Evolutionary conservation across 2,329 filamentous ascomycete species (phyloP), one percentile per base, ranked within the genome.

Genomic region (Diaporthe citriasiana): DNA sequence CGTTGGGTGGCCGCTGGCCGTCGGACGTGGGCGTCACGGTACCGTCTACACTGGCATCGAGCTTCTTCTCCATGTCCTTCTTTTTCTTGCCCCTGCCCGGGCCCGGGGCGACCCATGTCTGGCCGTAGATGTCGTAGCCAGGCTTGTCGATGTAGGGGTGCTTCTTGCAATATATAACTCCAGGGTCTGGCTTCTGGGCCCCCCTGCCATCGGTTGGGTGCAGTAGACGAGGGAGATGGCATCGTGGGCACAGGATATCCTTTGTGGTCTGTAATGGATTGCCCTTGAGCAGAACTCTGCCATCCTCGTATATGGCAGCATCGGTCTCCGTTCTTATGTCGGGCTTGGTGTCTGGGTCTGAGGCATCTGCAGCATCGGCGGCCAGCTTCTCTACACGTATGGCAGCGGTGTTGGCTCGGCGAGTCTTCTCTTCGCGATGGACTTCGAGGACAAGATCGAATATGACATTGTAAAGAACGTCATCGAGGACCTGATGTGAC

Each of bases 61-160:
- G 80, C 82, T 86, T 90, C 85, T 90, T 91, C 81, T 91, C 90
- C 85, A 92, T 91, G 81, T 92, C 93, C 87, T 94, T 95, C 88
- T 93, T 95, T 86, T 93, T 94, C 85, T 93, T 94, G 75, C 93
- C 93, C 75, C 93, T 89, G 19, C 91, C 91, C 30, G 91, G 91
- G 0, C 89, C 89, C 30, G 93, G 92, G 25, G 91, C 91, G 19
- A 94, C 92, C 89, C 94, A 95, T 38, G 93, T 94, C 82, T 95
- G 94, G 68, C 93, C 93, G 82, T 95, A 95, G 77, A 95, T 94
- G 82, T 96, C 93, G 83, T 92, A 93, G 75, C 93, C 93, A 2
- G 91, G 87, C 81, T 93, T 92, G 77, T 94, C 90, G 75, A 94
- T 93, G 85, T 93, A 95, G 0, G 93, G 93, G 75, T 93, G 91